Evolutionary conservation across 495 filamentous ascomycete species (phyloP).

Genomic region (Cenococcum geophilum): DNA sequence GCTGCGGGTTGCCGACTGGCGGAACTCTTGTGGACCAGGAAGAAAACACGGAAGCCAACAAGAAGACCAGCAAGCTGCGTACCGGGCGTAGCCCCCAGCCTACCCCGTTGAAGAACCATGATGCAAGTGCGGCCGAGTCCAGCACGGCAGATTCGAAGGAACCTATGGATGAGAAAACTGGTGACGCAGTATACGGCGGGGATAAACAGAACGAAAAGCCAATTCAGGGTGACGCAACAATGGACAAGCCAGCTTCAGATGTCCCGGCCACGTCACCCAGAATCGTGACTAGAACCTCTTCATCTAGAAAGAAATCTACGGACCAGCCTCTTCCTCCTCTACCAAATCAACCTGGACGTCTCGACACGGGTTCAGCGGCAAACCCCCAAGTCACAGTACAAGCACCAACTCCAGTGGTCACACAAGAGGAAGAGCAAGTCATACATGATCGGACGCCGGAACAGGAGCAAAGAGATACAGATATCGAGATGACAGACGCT

Average conservation of each 20-base stretch:
- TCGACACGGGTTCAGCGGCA: conserved; percentile 13
- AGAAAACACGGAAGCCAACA: conserved; percentile 56
- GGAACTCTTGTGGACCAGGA: conserved; percentile 57
- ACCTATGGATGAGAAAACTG: conserved; percentile 49
- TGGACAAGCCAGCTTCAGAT: conserved; percentile 26
- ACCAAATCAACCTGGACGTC: conserved; percentile 16
- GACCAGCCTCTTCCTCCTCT: conserved; percentile 28
- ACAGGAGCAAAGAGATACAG: conserved; percentile 48
- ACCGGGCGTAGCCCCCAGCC: conserved; percentile 50
- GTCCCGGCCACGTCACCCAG: conserved; percentile 15
- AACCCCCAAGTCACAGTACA: conserved; percentile 32
- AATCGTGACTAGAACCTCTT: conserved; percentile 19
- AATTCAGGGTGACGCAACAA: conserved; percentile 25
- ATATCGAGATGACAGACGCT: conserved; percentile 59
- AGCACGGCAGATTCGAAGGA: conserved; percentile 55
- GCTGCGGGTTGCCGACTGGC: conserved; percentile 64
- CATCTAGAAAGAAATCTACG: conserved; percentile 22
- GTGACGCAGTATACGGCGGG: conserved; percentile 23
- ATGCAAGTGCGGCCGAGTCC: conserved; percentile 47
- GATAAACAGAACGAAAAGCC: conserved; percentile 24
- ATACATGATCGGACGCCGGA: conserved; percentile 44
- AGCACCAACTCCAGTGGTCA: conserved; percentile 37
- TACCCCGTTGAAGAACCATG: conserved; percentile 46
- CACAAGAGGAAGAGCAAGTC: conserved; percentile 36
- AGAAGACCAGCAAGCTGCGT: conserved; percentile 56